Evolutionary conservation across 1,139 yeast species (phyloP).

Genomic region (Keqinozyma sinolaborantium): DNA sequence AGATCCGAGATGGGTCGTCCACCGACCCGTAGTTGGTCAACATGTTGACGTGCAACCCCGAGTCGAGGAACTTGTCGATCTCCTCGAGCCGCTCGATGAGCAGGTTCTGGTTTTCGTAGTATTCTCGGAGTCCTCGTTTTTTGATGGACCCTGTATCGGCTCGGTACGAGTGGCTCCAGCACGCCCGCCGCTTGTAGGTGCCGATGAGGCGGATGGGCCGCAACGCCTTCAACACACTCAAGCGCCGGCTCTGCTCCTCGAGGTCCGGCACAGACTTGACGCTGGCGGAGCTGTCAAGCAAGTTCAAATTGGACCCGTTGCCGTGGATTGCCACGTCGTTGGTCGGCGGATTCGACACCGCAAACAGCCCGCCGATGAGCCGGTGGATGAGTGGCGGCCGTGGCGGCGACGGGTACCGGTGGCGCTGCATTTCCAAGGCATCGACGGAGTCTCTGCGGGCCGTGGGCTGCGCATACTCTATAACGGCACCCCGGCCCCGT

Average conservation of each 20-base stretch:
- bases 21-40: slow-evolving; percentile 55
- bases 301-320: background rate
- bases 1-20: background rate
- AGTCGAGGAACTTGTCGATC: slow-evolving; percentile 67
- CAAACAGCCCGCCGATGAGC: background rate
- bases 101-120: slow-evolving; percentile 53
- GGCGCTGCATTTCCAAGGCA: background rate
- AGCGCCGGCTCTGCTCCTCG: background rate
- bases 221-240: background rate
- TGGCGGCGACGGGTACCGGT: background rate
- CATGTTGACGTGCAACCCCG: slow-evolving; percentile 60
- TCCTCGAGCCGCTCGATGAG: slow-evolving; percentile 55
- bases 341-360: slow-evolving; percentile 1
- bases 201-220: slow-evolving; percentile 62
- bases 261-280: background rate
- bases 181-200: slow-evolving; percentile 36
- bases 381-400: slow-evolving; percentile 1
- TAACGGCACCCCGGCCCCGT: background rate
- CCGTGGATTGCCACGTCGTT: background rate
- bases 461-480: background rate
- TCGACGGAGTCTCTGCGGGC: background rate
- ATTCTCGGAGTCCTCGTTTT: slow-evolving; percentile 19
- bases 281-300: slow-evolving; percentile 1
- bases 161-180: slow-evolving; percentile 42
- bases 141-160: slow-evolving; percentile 20